Conservation (phyloP, 2,329 filamentous ascomycete species). For the Coleophoma crateriformis region DNA sequence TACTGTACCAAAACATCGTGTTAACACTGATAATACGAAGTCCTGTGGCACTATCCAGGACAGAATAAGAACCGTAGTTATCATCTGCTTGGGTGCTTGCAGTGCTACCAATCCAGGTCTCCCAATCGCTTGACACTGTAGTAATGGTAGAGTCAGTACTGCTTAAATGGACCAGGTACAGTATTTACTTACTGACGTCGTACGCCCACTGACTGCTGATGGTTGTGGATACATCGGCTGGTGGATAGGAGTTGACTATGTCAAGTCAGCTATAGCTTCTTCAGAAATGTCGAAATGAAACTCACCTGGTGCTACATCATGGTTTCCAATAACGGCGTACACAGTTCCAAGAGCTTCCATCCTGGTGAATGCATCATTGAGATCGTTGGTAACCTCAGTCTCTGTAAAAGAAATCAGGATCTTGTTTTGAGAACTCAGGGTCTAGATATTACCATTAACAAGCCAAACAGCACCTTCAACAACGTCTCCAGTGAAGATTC, state of each 20-base stretch:
- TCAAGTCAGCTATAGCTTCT: not conserved
- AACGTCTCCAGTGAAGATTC: conserved; percentile 35
- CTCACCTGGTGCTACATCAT: conserved; percentile 19
- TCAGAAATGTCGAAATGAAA: not conserved
- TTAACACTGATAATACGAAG: conserved; percentile 36
- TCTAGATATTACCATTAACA: conserved; percentile 17
- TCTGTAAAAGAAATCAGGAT: conserved; percentile 6
- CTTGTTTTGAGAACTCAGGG: not conserved
- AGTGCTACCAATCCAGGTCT: conserved; percentile 24
- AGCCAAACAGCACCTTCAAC: conserved; percentile 33
- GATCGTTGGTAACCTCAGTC: conserved; percentile 25
- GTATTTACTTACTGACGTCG: conserved; percentile 13
- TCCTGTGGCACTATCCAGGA: conserved; percentile 22
- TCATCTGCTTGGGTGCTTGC: conserved; percentile 19
- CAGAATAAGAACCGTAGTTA: conserved; percentile 30
- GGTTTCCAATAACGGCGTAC: conserved; percentile 33
- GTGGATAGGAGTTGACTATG: conserved; percentile 28
- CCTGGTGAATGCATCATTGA: conserved; percentile 29
- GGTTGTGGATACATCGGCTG: conserved; percentile 18
- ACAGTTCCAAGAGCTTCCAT: conserved; percentile 26
- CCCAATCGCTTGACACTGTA: conserved; percentile 5
- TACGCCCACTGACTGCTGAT: conserved; percentile 32
- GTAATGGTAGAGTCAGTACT: not conserved
- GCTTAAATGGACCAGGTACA: conserved; percentile 17
- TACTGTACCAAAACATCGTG: conserved; percentile 34